Evolutionary conservation across 148 eudicot species (phyloP), one percentile per base, ranked within the genome.

Genomic region (Rhododendron williamsianum): DNA sequence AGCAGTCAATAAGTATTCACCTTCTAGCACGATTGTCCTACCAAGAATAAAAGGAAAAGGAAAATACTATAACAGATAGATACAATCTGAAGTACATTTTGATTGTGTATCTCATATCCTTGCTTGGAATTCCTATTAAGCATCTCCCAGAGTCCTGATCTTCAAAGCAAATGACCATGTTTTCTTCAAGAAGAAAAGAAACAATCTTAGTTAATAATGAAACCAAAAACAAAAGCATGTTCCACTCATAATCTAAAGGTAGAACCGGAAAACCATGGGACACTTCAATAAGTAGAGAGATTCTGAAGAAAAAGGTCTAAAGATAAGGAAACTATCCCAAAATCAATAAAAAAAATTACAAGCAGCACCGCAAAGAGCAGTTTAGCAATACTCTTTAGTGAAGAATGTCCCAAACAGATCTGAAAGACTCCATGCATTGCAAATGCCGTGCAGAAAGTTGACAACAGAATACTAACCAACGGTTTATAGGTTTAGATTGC

Each of bases 111-210:
- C 89, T 91, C 89, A 87, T 77, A 83, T 91, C 92, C 87, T 90
- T 88, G 84, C 74, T 87, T 81, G 96, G 92, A 78, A 84, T 89
- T 86, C 89, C 88, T 84, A 89, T 92, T 88, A 92, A 90, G 91
- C 99, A 97, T 91, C 92, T 94, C 78, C 96, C 95, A 87, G 92
- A 91, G 52, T 88, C 88, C 69, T 88, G 91, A 88, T 97, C 98
- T 87, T 97, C 93, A 87, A 97, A 89, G 92, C 99, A 97, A 87
- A 97, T 89, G 41, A 97, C 96, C 99, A 97, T 97, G 88, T 97
- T 97, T 94, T 97, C 99, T 96, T 91, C 90, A 87, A 91, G 84
- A 77, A 81, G 85, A 48, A 78, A 11, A 81, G 38, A 58, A 78
- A 78, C 48, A 82, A 60, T 83, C 85, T 43, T 76, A 69, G 54